Evolutionary conservation across 1,284 basidiomycete species (phyloP), one percentile per base, ranked within the genome.

Genomic region (Fomitopsis betulina): DNA sequence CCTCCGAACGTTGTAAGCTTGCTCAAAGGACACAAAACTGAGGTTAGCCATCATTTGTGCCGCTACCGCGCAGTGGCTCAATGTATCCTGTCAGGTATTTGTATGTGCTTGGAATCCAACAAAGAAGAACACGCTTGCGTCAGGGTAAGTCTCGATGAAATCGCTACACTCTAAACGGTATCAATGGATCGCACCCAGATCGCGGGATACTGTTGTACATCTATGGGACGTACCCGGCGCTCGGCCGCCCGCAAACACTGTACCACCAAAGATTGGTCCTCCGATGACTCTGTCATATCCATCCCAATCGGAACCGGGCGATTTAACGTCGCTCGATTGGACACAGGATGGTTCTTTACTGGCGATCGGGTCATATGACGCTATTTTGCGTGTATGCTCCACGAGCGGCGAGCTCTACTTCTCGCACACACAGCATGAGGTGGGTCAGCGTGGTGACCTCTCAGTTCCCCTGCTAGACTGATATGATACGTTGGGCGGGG

Each of bases 61-160:
- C 23, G 12, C 6, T 3, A 17, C 17, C 17, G 9, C n/a, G 3
- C 5, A 9, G 23, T 17, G 35, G 13, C 35, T 37, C 40, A n/a
- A 32, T 23, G 32, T 10, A 15, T 4, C 12, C n/a, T 57, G 49
- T 21, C 65, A 92, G 89, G 87, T 93, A 2, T 93, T 93, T 60
- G 85, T 90, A 7, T 90, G 88, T 60, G 81, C 86, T 4, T 94
- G 89, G 80, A 93, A 91, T 71, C 89, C 91, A 9, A 76, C 74
- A 45, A 76, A 81, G n/a, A 76, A 75, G 30, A 77, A 80, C 43
- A 68, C 86, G 15, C 72, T 94, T 17, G 89, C 90, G 30, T 86
- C 91, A 33, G 92, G 92, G 86, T 91, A 71, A 56, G 80, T 67
- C 59, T 51, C 25, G 39, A 39, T 12, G 42, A 50, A 1, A 10